Evolutionary conservation across 106 monocot species (phyloP).

Genomic region (Acorus gramineus): DNA sequence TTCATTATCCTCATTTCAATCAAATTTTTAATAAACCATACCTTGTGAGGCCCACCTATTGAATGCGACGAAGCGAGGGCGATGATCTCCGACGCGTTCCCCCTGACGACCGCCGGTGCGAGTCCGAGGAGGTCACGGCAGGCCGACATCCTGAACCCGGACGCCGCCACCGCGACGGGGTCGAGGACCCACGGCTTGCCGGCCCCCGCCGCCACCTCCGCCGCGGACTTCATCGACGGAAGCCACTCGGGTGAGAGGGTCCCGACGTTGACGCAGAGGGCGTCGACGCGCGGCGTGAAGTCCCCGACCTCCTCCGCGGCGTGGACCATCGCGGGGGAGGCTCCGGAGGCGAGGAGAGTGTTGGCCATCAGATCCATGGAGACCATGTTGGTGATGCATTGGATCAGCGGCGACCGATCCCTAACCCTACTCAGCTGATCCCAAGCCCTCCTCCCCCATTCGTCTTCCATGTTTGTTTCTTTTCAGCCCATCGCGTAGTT

Average conservation of each 20-base stretch:
- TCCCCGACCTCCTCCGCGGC: slow-evolving; percentile 54
- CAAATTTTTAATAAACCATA: too few species aligned
- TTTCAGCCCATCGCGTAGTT: too few species aligned
- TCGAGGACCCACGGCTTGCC: slow-evolving; percentile 83
- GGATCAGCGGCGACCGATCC: slow-evolving; percentile 48
- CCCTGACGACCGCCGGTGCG: slow-evolving; percentile 53
- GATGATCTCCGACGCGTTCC: slow-evolving; percentile 82
- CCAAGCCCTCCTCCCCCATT: slow-evolving; percentile 48
- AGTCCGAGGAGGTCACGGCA: slow-evolving; percentile 35
- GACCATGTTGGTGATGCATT: slow-evolving; percentile 90
- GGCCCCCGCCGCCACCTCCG: slow-evolving; percentile 20
- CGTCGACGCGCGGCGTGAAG: slow-evolving; percentile 65
- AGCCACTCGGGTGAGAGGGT: slow-evolving; percentile 67
- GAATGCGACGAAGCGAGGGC: slow-evolving; percentile 25
- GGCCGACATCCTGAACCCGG: slow-evolving; percentile 61
- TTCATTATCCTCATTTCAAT: too few species aligned
- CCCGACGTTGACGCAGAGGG: slow-evolving; percentile 70
- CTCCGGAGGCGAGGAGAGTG: slow-evolving; percentile 72
- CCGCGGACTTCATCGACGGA: slow-evolving; percentile 66
- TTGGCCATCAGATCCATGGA: slow-evolving; percentile 93
- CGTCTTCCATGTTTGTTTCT: too few species aligned
- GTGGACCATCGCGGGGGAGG: slow-evolving; percentile 94
- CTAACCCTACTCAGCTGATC: slow-evolving; percentile 41
- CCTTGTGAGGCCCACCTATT: too few species aligned
- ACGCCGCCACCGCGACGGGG: slow-evolving; percentile 78